Evolutionary conservation across 805 yeast species (phyloP).

Genomic region (Clavispora asparagi): DNA sequence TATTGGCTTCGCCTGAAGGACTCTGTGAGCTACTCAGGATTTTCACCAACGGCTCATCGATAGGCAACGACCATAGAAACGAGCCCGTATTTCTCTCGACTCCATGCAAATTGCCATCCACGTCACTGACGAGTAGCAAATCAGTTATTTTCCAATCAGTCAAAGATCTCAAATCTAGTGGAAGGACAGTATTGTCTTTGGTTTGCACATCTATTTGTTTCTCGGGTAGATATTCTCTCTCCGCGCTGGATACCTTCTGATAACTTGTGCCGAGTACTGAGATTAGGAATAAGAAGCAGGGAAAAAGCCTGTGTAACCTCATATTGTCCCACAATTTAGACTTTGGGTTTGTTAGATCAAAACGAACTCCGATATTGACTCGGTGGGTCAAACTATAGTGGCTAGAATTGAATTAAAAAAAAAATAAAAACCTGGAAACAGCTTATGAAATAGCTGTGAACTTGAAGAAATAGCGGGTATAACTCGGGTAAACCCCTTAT

Average conservation of each 20-base stretch:
- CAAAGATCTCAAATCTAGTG: slow-evolving; percentile 36
- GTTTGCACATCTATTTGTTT: not conserved
- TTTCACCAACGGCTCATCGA: slow-evolving; percentile 58
- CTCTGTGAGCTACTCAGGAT: slow-evolving; percentile 23
- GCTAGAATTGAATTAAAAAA: not conserved
- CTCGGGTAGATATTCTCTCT: not conserved
- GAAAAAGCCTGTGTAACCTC: not conserved
- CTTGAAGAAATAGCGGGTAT: not conserved
- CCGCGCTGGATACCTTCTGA: not conserved
- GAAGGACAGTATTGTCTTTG: slow-evolving; percentile 19
- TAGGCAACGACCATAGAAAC: slow-evolving; percentile 68
- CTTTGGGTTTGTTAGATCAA: not conserved
- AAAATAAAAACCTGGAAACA: not conserved
- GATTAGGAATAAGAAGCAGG: not conserved
- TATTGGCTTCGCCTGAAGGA: slow-evolving; percentile 19
- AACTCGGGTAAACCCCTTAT: not conserved
- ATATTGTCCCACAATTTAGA: not conserved
- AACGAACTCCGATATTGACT: not conserved
- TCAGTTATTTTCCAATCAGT: slow-evolving; percentile 50
- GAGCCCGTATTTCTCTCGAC: slow-evolving; percentile 71
- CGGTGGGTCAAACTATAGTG: not conserved
- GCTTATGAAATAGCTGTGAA: not conserved
- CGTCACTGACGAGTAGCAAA: slow-evolving; percentile 65
- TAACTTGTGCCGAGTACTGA: not conserved
- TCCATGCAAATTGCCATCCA: slow-evolving; percentile 86